These are phyloP conservation scores for Coffea humblotiana DNA, from an alignment of 305 asterid genomes.

Conservation along the genomic window DNA sequence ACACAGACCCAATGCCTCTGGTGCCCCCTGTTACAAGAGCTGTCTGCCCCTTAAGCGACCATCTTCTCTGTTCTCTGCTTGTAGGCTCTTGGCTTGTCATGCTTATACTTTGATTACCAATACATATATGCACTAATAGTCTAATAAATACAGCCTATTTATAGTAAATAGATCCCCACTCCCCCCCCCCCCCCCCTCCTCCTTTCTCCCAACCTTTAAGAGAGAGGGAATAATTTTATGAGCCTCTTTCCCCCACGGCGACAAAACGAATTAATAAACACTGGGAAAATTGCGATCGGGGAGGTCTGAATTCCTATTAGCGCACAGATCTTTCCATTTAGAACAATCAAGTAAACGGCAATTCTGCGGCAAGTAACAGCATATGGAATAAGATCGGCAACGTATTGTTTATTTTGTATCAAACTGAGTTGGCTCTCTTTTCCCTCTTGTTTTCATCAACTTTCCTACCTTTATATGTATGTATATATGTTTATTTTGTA, in stretches of 20 bases:
- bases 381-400: background rate
- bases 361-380: background rate
- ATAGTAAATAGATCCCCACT: background rate
- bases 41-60: constrained; percentile 36
- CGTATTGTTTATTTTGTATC: too few relatives aligned
- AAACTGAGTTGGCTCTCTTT: background rate
- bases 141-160: background rate
- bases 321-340: background rate
- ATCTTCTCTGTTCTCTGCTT: constrained; percentile 26
- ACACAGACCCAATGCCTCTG: constrained; percentile 35
- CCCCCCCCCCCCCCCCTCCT: too few relatives aligned
- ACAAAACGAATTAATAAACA: too few relatives aligned
- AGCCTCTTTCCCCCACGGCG: background rate
- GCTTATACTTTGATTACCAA: too few relatives aligned
- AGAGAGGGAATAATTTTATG: background rate
- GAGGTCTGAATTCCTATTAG: too few relatives aligned
- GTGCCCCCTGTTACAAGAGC: constrained; percentile 43
- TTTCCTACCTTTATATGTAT: too few relatives aligned
- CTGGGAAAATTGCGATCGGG: background rate
- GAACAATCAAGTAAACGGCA: background rate
- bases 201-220: too few relatives aligned
- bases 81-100: constrained; percentile 17
- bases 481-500: too few relatives aligned
- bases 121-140: background rate
- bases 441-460: background rate